phyloP scores from a whole-genome alignment of 192 early-diverging fungal species.

The Irineochytrium annulatum region DNA sequence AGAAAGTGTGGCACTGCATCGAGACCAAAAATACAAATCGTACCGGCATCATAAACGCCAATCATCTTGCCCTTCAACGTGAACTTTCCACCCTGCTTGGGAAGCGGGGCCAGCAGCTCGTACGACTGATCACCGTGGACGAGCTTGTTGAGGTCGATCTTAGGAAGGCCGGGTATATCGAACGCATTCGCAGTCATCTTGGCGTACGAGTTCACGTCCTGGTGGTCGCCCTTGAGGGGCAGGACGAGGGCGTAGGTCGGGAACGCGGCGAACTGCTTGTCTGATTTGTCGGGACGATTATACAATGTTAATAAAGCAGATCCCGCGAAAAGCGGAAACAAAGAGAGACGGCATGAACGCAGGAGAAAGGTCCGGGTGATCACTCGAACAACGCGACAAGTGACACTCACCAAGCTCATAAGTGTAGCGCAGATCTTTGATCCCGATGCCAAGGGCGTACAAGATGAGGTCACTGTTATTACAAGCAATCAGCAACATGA shows the following conservation, averaged over 20 bases:
- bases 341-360: neutral
- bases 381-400: too few species aligned
- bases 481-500: too few species aligned
- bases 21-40: constrained; percentile 1
- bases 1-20: too few species aligned
- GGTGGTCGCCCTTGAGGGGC: constrained; percentile 47
- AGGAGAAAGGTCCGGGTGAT: too few species aligned
- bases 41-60: constrained; percentile 74
- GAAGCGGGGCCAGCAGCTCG: constrained; percentile 57
- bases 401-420: constrained; percentile 55
- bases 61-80: constrained; percentile 45
- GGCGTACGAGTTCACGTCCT: constrained; percentile 56
- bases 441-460: constrained; percentile 69
- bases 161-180: constrained; percentile 50
- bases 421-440: constrained; percentile 59
- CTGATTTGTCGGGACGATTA: constrained; percentile 19
- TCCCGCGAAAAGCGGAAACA: neutral
- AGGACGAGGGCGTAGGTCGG: constrained; percentile 70
- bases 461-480: constrained; percentile 70
- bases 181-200: constrained; percentile 24
- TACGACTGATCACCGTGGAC: constrained; percentile 73
- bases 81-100: constrained; percentile 53
- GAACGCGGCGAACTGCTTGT: constrained; percentile 59
- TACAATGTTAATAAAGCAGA: neutral
- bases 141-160: constrained; percentile 61